Base-by-base conservation (phyloP, 179 eudicot species). In the Spergularia azorica region DNA sequence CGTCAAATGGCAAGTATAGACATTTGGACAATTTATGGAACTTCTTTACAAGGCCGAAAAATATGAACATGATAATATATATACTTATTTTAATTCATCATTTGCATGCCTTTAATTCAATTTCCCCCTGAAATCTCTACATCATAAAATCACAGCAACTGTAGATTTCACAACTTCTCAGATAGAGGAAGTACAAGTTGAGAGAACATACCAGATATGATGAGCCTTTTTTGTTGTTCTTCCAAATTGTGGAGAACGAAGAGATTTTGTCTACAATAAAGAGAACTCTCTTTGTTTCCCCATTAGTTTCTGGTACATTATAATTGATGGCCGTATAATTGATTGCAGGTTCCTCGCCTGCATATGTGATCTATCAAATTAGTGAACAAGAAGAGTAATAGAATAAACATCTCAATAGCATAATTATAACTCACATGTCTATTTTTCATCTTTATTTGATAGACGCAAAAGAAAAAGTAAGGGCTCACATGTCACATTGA, bases 191-290 rank as follows among this genome's bases (percentile, higher is more conserved):
- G 36, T 54, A 21, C 26, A 39, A 38, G 74, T 64, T 15, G 21
- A 68, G 48, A 76, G 70, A 46, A 65, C 83, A 17, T 64, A 76
- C 83, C 79, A 76, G n/a, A 76, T 71, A 65, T n/a, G 32, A 26
- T 26, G 72, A 43, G 21, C 59, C 10, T 48, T 55, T 76, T 57
- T 67, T 43, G 43, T 6, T 17, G 10, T 46, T 56, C 4, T 20
- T 80, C 73, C 67, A 71, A 64, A 77, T 80, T 41, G 50, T 21
- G 20, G 83, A 64, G 76, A 80, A 80, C 66, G 83, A 64, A 70
- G 79, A 58, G 15, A 17, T 32, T 21, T 8, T 65, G 9, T 38
- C 58, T 38, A 50, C 70, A 21, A 65, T n/a, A 16, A 18, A 13
- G 61, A 70, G 26, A 32, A 26, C 32, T 26, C 58, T 36, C 63